These are phyloP conservation scores for Zygnema cylindricum DNA, from an alignment of 139 green algal genomes.

Conservation along the genomic window DNA sequence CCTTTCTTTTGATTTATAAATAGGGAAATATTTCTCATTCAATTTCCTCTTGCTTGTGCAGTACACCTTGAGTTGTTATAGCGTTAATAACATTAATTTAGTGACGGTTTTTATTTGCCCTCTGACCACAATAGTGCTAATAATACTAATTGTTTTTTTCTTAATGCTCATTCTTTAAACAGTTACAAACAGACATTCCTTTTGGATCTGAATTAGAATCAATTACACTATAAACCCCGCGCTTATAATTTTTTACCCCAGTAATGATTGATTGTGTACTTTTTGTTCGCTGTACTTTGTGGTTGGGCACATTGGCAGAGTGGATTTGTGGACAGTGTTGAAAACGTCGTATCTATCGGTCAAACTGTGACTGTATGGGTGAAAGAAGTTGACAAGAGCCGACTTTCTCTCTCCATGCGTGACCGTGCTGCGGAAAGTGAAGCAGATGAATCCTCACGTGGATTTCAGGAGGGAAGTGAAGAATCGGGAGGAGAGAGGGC, in stretches of 20 bases:
- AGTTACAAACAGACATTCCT: neutral
- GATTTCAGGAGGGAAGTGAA: neutral
- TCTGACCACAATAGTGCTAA: neutral
- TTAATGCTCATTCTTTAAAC: neutral
- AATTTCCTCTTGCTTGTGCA: no score
- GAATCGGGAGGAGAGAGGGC: constrained; percentile 28
- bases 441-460: neutral
- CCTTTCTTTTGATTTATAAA: no score
- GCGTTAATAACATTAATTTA: no score
- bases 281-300: neutral
- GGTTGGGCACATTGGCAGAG: constrained; percentile 29
- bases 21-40: no score
- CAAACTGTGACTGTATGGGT: constrained; percentile 69
- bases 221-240: neutral
- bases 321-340: constrained; percentile 68
- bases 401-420: constrained; percentile 70
- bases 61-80: no score
- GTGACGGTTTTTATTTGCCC: no score
- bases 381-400: constrained; percentile 65
- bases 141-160: neutral
- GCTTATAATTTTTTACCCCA: neutral
- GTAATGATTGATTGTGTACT: neutral
- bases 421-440: neutral
- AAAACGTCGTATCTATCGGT: constrained; percentile 62
- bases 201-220: neutral